phyloP scores from a whole-genome alignment of 2,329 filamentous ascomycete species.

The Gnomoniopsis smithogilvyi region DNA sequence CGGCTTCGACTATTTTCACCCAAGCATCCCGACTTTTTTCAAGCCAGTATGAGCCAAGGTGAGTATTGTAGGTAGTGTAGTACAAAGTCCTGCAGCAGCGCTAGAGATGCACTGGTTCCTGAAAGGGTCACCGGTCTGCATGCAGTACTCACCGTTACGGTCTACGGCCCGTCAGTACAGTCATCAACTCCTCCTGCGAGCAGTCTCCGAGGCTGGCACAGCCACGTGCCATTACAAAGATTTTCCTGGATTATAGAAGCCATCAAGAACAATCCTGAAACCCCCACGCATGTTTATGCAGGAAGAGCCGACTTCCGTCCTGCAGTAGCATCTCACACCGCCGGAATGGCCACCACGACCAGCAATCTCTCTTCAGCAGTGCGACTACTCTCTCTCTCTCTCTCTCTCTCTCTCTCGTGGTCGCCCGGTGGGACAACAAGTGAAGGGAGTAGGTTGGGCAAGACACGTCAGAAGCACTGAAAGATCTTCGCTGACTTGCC shows the following conservation, averaged over 20 bases:
- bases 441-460: neutral
- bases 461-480: conserved; percentile 1
- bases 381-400: neutral
- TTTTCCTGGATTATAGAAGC: neutral
- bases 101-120: neutral
- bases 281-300: neutral
- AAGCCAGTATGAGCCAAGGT: neutral
- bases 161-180: neutral
- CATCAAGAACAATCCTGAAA: neutral
- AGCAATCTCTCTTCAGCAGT: neutral
- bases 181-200: neutral
- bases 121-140: neutral
- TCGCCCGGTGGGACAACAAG: too few species aligned
- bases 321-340: conserved; percentile 16
- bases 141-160: neutral
- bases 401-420: too few species aligned
- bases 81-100: neutral
- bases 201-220: neutral
- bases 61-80: neutral
- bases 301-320: neutral
- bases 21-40: neutral
- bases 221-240: neutral
- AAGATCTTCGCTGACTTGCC: neutral
- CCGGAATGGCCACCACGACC: neutral
- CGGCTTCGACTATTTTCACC: neutral